Conservation (phyloP, 257 asterid species). For the Phtheirospermum japonicum region DNA sequence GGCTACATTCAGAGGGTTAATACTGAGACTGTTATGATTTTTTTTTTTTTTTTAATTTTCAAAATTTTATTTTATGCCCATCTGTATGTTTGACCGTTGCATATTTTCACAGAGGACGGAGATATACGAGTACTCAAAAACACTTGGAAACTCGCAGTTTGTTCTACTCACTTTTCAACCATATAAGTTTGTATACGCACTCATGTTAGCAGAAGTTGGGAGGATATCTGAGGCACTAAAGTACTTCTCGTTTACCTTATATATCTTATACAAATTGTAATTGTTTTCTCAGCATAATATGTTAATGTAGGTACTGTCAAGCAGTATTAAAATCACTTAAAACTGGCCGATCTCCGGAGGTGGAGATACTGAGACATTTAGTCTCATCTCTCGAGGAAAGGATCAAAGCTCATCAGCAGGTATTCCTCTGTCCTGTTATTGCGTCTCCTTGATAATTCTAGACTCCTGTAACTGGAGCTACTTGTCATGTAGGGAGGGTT, state of each 20-base stretch:
- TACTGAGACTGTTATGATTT: no score
- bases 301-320: slow-evolving; percentile 80
- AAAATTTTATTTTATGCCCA: slow-evolving; percentile 5
- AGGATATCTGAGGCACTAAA: slow-evolving; percentile 83
- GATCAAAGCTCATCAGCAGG: slow-evolving; percentile 94
- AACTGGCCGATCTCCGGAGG: slow-evolving; percentile 85
- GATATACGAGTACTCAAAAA: slow-evolving; percentile 86
- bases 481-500: slow-evolving; percentile 78
- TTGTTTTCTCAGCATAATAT: slow-evolving; percentile 26
- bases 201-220: slow-evolving; percentile 98
- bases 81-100: slow-evolving; percentile 28
- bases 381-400: slow-evolving; percentile 89
- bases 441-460: slow-evolving; percentile 2
- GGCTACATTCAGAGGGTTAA: slow-evolving; percentile 14
- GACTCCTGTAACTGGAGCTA: slow-evolving; percentile 23
- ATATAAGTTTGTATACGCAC: slow-evolving; percentile 86
- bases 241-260: slow-evolving; percentile 42
- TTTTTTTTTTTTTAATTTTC: no score
- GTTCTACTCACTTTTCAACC: slow-evolving; percentile 91
- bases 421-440: slow-evolving; percentile 23
- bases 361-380: slow-evolving; percentile 60
- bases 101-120: slow-evolving; percentile 80
- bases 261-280: slow-evolving; percentile 9
- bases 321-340: slow-evolving; percentile 77
- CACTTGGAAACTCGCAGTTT: slow-evolving; percentile 92